These are phyloP conservation scores for Pseudocercospora cruenta DNA, from an alignment of 2,329 filamentous ascomycete genomes.

Conservation along the genomic window DNA sequence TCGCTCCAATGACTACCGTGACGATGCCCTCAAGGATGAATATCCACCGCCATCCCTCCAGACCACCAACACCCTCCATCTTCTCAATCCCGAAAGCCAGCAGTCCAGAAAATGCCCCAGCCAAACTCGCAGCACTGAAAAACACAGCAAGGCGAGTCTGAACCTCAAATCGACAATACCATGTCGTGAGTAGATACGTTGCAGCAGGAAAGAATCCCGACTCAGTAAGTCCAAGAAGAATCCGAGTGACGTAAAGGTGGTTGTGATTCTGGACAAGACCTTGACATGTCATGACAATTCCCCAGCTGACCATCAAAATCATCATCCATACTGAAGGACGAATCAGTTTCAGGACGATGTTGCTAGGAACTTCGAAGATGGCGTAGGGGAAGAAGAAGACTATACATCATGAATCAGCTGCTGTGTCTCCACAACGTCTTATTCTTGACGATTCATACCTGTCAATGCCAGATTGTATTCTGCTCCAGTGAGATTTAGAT, in stretches of 20 bases:
- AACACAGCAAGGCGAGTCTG: conserved; percentile 53
- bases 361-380: conserved; percentile 42
- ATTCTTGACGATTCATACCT: not conserved
- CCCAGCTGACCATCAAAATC: conserved; percentile 38
- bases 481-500: conserved; percentile 47
- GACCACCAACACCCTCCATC: conserved; percentile 37
- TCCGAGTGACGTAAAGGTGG: conserved; percentile 34
- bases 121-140: conserved; percentile 53
- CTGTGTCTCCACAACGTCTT: too few relatives aligned
- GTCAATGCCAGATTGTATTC: conserved; percentile 47
- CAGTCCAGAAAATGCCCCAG: conserved; percentile 57
- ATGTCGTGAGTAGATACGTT: conserved; percentile 44
- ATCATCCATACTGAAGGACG: conserved; percentile 43
- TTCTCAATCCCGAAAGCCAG: conserved; percentile 50
- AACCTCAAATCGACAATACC: conserved; percentile 51
- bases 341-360: conserved; percentile 47
- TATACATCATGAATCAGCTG: too few relatives aligned
- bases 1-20: conserved; percentile 48
- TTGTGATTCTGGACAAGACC: conserved; percentile 35
- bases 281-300: conserved; percentile 36
- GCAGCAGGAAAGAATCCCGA: conserved; percentile 27
- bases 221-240: conserved; percentile 31
- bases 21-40: conserved; percentile 30
- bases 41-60: conserved; percentile 36
- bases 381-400: conserved; percentile 49